phyloP scores from a whole-genome alignment of 1,139 yeast genomes.

The Geotrichum macrosporum region DNA sequence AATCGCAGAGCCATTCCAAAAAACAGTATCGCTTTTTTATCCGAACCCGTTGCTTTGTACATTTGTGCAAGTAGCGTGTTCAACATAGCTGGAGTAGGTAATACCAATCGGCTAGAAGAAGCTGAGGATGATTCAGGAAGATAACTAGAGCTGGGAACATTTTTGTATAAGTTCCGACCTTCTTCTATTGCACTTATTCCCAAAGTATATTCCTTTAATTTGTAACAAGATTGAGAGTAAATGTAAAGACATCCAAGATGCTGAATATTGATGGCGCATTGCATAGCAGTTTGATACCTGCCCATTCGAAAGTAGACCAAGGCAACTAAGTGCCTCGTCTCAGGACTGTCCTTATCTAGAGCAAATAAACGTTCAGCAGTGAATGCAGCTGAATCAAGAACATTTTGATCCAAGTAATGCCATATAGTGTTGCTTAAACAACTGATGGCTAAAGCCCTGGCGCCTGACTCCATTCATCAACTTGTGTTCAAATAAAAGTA shows the following conservation, averaged over 20 bases:
- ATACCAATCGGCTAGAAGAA: constrained; percentile 6
- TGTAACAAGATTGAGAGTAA: constrained; percentile 61
- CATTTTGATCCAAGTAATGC: constrained; percentile 68
- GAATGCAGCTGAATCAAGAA: constrained; percentile 69
- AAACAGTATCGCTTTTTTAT: constrained; percentile 59
- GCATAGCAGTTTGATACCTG: constrained; percentile 53
- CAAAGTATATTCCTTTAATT: constrained; percentile 52
- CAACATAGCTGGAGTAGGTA: constrained; percentile 28
- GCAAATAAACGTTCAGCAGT: constrained; percentile 74
- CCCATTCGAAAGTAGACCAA: constrained; percentile 54
- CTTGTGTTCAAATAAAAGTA: background rate
- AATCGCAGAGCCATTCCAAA: constrained; percentile 63
- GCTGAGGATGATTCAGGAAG: constrained; percentile 6
- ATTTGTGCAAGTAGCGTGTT: constrained; percentile 72
- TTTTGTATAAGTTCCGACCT: constrained; percentile 9
- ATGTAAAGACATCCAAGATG: constrained; percentile 71
- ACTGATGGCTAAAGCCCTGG: constrained; percentile 10
- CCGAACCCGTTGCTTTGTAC: constrained; percentile 55
- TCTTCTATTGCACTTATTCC: constrained; percentile 57
- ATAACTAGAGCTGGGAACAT: constrained; percentile 2
- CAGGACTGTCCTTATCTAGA: constrained; percentile 46
- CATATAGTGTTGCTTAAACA: constrained; percentile 41
- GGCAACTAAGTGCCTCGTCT: constrained; percentile 61
- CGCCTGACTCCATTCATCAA: constrained; percentile 16
- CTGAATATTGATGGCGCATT: constrained; percentile 35